Conservation (phyloP, 2,329 filamentous ascomycete species). For the Rutstroemia sydowiana region DNA sequence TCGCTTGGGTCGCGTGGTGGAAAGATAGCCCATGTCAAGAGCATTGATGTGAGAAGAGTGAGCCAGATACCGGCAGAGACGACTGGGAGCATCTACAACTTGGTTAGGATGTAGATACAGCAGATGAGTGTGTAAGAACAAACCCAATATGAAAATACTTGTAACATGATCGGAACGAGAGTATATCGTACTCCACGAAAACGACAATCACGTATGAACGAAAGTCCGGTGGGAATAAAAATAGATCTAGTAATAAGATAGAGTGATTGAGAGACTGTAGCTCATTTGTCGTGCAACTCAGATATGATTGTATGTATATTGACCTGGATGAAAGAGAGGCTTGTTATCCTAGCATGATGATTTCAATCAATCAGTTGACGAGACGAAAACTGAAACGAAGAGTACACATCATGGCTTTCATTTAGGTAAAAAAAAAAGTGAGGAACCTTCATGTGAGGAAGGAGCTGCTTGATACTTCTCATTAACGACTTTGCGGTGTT, state of each 20-base stretch:
- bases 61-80: slow-evolving; percentile 6
- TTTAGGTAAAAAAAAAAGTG: too few species aligned
- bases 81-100: slow-evolving; percentile 4
- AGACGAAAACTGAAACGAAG: too few species aligned
- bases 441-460: too few species aligned
- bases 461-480: too few species aligned
- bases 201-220: background rate
- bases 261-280: background rate
- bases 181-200: background rate
- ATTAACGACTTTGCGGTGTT: too few species aligned
- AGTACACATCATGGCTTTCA: too few species aligned
- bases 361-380: too few species aligned
- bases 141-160: slow-evolving; percentile 35
- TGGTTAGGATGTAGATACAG: slow-evolving; percentile 41
- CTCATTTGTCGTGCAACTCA: background rate
- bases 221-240: background rate
- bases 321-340: background rate
- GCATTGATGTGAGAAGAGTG: background rate
- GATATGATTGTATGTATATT: background rate
- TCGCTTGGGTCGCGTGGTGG: slow-evolving; percentile 1
- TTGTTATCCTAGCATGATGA: too few species aligned
- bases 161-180: background rate
- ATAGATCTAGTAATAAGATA: background rate
- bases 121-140: slow-evolving; percentile 18
- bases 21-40: background rate